Evolutionary conservation across 75 land plant genomes (phyloP), one percentile per base, ranked within the genome.

Genomic region (Larix kaempferi): DNA sequence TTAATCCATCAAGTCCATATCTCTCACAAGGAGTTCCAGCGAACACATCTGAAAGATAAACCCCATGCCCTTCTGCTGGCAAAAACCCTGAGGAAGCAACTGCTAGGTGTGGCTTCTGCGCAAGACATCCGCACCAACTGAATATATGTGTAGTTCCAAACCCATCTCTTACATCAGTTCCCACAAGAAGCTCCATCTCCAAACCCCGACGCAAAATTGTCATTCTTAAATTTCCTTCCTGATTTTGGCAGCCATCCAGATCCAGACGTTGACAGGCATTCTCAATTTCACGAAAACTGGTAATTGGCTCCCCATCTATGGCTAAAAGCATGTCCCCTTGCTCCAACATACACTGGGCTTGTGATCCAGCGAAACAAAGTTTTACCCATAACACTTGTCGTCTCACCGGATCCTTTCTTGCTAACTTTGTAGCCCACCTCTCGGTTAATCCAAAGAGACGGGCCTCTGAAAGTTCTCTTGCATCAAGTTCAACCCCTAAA

Each of bases 11-110:
- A n/a, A 95, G 79, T 52, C 96, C 94, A 86, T 95, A 95, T 75
- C 94, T 83, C 62, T 95, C 91, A 0, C 74, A 96, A n/a, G 98
- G 98, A 80, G 96, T 95, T n/a, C 98, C 98, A 79, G 91, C 96
- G 78, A 91, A 93, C 96, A 96, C 88, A 37, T 93, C 79, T 67
- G 88, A 88, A 29, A 29, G 0, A 29, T 29, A 29, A 0, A 29
- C 33, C 33, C 33, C 33, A 29, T 29, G 33, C 33, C 33, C 33
- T 29, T 29, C 1, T 29, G 0, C 33, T 29, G 33, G 33, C 1
- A 29, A 29, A 1, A 29, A 29, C 1, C 33, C 33, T 29, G 33
- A 29, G 33, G 33, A 29, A 29, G 33, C 33, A 29, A 29, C 33
- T 29, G 0, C 33, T 29, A 29, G 33, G 33, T 29, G 33, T 29